Conservation (phyloP, 2,329 filamentous ascomycete genomes). For the Coleophoma cylindrospora region DNA sequence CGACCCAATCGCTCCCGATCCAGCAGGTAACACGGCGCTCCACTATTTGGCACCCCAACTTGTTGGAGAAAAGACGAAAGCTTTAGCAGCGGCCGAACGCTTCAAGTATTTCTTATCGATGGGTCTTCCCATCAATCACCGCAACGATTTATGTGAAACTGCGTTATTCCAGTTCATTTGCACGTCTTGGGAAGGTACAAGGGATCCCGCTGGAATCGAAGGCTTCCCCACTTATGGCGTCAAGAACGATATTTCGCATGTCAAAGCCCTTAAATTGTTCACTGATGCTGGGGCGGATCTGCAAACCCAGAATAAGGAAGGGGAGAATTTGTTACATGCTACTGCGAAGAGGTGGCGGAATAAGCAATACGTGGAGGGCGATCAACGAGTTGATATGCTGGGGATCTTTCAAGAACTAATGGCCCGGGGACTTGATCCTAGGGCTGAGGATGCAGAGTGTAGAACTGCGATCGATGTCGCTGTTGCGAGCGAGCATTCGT, state of each 20-base stretch:
- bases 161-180: too few species aligned
- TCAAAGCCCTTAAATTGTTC: neutral
- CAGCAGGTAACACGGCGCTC: slow-evolving; percentile 7
- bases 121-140: too few species aligned
- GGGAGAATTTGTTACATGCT: neutral
- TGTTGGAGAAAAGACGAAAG: too few species aligned
- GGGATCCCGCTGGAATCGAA: too few species aligned
- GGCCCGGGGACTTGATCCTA: slow-evolving; percentile 3
- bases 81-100: too few species aligned
- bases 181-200: too few species aligned
- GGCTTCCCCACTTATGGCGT: too few species aligned
- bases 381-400: neutral
- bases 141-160: too few species aligned
- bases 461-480: too few species aligned
- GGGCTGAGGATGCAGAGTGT: slow-evolving; percentile 6
- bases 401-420: neutral
- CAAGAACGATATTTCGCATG: neutral
- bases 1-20: slow-evolving; percentile 7
- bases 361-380: neutral
- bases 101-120: too few species aligned
- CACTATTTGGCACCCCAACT: slow-evolving; percentile 5
- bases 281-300: slow-evolving; percentile 1
- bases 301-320: slow-evolving; percentile 1
- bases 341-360: neutral
- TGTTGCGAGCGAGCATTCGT: too few species aligned